Evolutionary conservation across 1,284 basidiomycete genomes (phyloP).

Genomic region (Phylloboletellus chloephorus): DNA sequence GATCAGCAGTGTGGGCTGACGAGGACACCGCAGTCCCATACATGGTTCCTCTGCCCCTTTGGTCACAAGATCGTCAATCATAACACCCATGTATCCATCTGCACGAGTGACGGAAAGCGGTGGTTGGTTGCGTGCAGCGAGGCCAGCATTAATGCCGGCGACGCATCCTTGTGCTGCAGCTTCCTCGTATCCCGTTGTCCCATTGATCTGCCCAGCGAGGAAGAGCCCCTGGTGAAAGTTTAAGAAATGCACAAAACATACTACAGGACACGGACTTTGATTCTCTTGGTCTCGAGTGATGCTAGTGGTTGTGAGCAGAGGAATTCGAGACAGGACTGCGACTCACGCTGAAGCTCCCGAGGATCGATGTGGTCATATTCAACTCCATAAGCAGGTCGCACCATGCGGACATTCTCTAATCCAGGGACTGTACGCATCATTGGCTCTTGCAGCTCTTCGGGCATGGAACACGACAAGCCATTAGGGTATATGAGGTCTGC

Average conservation of each 20-base stretch:
- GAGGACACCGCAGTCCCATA: slow-evolving; percentile 29
- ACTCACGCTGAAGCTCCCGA: slow-evolving; percentile 66
- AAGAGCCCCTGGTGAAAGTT: slow-evolving; percentile 58
- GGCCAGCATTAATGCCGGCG: slow-evolving; percentile 83
- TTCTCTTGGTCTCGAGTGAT: slow-evolving; percentile 81
- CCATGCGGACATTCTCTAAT: slow-evolving; percentile 76
- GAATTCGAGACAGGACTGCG: background rate
- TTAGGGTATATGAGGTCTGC: slow-evolving; percentile 84
- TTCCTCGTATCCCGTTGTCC: slow-evolving; percentile 91
- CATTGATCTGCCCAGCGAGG: slow-evolving; percentile 87
- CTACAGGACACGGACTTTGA: slow-evolving; percentile 41
- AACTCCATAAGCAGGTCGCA: slow-evolving; percentile 84
- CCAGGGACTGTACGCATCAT: slow-evolving; percentile 83
- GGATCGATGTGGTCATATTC: slow-evolving; percentile 93
- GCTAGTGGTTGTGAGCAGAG: slow-evolving; percentile 35
- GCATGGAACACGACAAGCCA: slow-evolving; percentile 82
- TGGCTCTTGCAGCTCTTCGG: slow-evolving; percentile 73
- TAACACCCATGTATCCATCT: slow-evolving; percentile 81
- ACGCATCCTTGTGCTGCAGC: slow-evolving; percentile 83
- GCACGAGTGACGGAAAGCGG: slow-evolving; percentile 71
- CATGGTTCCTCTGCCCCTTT: slow-evolving; percentile 89
- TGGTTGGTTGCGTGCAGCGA: slow-evolving; percentile 51
- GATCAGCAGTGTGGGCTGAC: slow-evolving; percentile 6
- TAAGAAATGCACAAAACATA: background rate
- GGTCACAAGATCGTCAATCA: slow-evolving; percentile 85